A percentile compares a stretch with the other conserved stretches of the same genome.
Evolutionary conservation across 108 stramenopile genomes (phyloP).

Genomic region (Fistulifera pelliculosa): DNA sequence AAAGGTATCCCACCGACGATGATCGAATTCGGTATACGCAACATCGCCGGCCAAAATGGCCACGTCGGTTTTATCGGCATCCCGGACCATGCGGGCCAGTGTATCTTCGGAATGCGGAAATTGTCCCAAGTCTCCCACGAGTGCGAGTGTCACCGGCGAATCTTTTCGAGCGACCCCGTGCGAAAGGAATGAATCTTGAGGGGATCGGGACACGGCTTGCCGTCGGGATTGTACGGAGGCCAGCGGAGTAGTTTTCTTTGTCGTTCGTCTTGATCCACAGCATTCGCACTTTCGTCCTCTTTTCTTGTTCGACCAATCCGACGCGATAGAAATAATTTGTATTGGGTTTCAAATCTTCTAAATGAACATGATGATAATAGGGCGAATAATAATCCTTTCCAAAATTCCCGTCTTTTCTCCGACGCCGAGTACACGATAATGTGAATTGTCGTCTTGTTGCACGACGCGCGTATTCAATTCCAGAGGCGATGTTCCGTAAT

Average conservation of each 20-base stretch:
- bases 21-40: slow-evolving; percentile 62
- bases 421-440: slow-evolving; percentile 13
- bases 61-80: slow-evolving; percentile 26
- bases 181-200: slow-evolving; percentile 26
- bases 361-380: slow-evolving; percentile 48
- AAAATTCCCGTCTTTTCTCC: slow-evolving; percentile 2
- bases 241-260: slow-evolving; percentile 7
- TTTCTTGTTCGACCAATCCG: background rate
- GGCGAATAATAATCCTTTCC: slow-evolving; percentile 23
- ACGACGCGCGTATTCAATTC: slow-evolving; percentile 21
- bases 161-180: slow-evolving; percentile 12
- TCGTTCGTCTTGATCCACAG: no score
- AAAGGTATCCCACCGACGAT: slow-evolving; percentile 78
- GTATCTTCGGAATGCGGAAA: slow-evolving; percentile 34
- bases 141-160: slow-evolving; percentile 20
- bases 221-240: slow-evolving; percentile 24
- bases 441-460: slow-evolving; percentile 18
- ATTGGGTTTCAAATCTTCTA: slow-evolving; percentile 41
- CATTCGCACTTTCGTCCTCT: slow-evolving; percentile 1
- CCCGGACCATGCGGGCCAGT: slow-evolving; percentile 21
- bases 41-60: slow-evolving; percentile 73
- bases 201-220: slow-evolving; percentile 16
- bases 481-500: slow-evolving; percentile 28
- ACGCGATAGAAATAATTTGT: slow-evolving; percentile 52
- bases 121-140: slow-evolving; percentile 48